Conservation (phyloP, 257 asterid species). For the Coffea canephora region DNA sequence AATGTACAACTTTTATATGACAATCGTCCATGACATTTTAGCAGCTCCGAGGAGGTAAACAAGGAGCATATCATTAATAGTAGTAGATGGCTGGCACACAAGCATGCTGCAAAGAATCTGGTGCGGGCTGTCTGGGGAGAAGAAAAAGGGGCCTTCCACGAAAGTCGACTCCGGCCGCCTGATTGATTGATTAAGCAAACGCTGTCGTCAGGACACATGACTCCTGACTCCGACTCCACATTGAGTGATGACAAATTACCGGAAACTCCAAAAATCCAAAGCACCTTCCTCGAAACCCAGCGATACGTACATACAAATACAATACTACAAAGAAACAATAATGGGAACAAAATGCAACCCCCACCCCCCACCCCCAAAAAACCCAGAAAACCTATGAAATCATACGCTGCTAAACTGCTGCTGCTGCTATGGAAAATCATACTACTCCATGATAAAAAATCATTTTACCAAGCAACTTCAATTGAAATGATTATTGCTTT, state of each 20-base stretch:
- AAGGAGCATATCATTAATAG: background rate
- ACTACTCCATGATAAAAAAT: too few relatives aligned
- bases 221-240: too few relatives aligned
- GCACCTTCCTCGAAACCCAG: conserved; percentile 20
- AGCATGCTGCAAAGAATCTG: background rate
- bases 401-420: too few relatives aligned
- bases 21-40: too few relatives aligned
- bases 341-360: too few relatives aligned
- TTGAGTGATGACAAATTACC: conserved; percentile 10
- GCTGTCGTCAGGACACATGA: background rate
- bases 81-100: background rate
- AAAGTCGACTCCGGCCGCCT: background rate
- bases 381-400: too few relatives aligned
- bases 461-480: too few relatives aligned
- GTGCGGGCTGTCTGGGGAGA: background rate
- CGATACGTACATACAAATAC: background rate
- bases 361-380: too few relatives aligned
- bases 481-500: too few relatives aligned
- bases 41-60: background rate
- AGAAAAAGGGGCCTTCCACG: conserved; percentile 16
- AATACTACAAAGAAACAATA: too few relatives aligned
- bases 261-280: background rate
- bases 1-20: too few relatives aligned
- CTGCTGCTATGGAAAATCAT: too few relatives aligned
- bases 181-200: background rate